Evolutionary conservation across 768 basidiomycete species (phyloP).

Genomic region (Psilocybe cyanescens): DNA sequence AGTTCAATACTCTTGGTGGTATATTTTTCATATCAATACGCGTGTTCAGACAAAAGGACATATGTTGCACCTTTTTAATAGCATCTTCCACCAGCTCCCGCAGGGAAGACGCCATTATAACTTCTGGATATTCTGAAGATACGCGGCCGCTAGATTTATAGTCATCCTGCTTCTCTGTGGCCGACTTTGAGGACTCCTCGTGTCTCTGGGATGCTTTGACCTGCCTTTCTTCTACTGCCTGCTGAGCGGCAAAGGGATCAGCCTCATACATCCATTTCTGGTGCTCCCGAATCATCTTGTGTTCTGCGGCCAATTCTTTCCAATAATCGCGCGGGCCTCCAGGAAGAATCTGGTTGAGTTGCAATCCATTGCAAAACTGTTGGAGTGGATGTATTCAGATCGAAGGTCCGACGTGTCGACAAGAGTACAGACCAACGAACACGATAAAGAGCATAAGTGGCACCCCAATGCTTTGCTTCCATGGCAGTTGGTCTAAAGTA

Average conservation of each 20-base stretch:
- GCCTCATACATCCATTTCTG: constrained; percentile 86
- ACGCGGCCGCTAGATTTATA: constrained; percentile 32
- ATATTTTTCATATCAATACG: constrained; percentile 2
- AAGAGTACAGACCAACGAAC: constrained; percentile 50
- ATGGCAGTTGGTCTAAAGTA: constrained; percentile 66
- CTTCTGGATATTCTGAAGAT: constrained; percentile 65
- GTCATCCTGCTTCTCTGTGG: constrained; percentile 17
- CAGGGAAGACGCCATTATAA: constrained; percentile 78
- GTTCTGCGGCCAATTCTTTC: constrained; percentile 73
- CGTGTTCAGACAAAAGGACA: constrained; percentile 10
- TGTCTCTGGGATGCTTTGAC: constrained; percentile 54
- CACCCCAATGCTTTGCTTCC: constrained; percentile 92
- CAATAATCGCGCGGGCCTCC: constrained; percentile 89
- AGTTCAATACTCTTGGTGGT: constrained; percentile 48
- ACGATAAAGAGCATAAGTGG: constrained; percentile 85
- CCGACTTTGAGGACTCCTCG: constrained; percentile 30
- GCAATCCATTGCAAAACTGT: constrained; percentile 77
- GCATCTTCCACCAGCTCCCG: constrained; percentile 82
- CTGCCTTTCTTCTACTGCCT: constrained; percentile 69
- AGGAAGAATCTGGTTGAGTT: constrained; percentile 77
- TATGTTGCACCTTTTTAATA: constrained; percentile 65
- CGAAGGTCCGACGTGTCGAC: constrained; percentile 8
- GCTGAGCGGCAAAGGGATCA: constrained; percentile 82
- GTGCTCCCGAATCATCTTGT: constrained; percentile 68
- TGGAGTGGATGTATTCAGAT: constrained; percentile 30